Evolutionary conservation across 2,329 filamentous ascomycete genomes (phyloP).

Genomic region (Colletotrichum aenigma): DNA sequence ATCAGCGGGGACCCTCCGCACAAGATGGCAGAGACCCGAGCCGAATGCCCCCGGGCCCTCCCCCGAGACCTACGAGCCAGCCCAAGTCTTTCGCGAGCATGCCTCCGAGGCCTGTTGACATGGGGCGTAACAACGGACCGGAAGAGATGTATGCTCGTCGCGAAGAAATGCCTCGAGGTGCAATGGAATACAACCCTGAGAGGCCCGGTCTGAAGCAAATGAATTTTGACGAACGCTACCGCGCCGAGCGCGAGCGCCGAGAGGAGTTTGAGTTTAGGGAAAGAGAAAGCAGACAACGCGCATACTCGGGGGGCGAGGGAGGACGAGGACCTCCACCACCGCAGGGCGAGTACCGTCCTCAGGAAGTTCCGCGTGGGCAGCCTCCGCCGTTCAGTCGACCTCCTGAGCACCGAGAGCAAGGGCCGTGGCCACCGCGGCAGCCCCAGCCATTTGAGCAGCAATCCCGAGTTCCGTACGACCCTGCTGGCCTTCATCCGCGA

Average conservation of each 20-base stretch:
- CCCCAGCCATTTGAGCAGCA: slow-evolving; percentile 43
- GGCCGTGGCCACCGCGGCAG: slow-evolving; percentile 31
- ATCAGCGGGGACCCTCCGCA: slow-evolving; percentile 53
- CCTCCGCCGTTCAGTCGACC: slow-evolving; percentile 49
- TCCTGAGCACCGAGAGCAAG: slow-evolving; percentile 44
- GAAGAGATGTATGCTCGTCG: slow-evolving; percentile 53
- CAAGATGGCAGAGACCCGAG: slow-evolving; percentile 48
- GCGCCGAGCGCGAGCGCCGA: slow-evolving; percentile 51
- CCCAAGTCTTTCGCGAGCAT: slow-evolving; percentile 52
- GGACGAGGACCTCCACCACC: slow-evolving; percentile 48
- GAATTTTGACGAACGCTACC: slow-evolving; percentile 59
- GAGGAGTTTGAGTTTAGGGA: slow-evolving; percentile 49
- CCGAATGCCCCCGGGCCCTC: slow-evolving; percentile 37
- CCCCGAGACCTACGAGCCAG: slow-evolving; percentile 56
- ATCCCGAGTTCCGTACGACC: slow-evolving; percentile 45
- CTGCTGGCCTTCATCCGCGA: slow-evolving; percentile 44
- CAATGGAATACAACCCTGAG: slow-evolving; percentile 58
- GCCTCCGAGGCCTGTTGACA: slow-evolving; percentile 50
- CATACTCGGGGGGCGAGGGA: slow-evolving; percentile 53
- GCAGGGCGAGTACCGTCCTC: slow-evolving; percentile 50
- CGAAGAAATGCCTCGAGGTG: slow-evolving; percentile 46
- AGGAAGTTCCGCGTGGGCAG: slow-evolving; percentile 32
- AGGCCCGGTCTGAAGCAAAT: slow-evolving; percentile 46
- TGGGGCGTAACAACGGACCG: slow-evolving; percentile 41
- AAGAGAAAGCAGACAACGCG: slow-evolving; percentile 48